Percentiles rank a stretch among this genome's conserved stretches.
Evolutionary conservation across 2,329 filamentous ascomycete species (phyloP).

Genomic region (Pyrenophora seminiperda): DNA sequence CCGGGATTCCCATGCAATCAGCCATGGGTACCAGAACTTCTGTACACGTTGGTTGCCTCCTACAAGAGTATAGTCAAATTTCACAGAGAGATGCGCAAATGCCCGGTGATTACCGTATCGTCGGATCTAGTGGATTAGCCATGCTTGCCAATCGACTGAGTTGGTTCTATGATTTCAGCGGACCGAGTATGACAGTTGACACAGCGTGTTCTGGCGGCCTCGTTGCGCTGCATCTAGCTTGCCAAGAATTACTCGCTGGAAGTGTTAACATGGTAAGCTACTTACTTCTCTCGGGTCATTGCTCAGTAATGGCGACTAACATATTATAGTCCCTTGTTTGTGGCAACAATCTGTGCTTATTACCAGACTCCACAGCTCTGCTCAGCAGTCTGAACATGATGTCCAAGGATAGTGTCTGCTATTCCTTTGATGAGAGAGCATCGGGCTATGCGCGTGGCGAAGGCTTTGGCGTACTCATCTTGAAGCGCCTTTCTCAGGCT

Average conservation of each 20-base stretch:
- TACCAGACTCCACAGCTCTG: slow-evolving; percentile 15
- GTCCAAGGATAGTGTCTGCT: slow-evolving; percentile 37
- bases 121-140: slow-evolving; percentile 12
- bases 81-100: slow-evolving; percentile 15
- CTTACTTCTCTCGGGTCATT: background rate
- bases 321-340: slow-evolving; percentile 14
- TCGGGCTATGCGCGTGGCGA: slow-evolving; percentile 69
- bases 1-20: slow-evolving; percentile 22
- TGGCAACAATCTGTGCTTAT: slow-evolving; percentile 21
- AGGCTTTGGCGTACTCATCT: slow-evolving; percentile 51
- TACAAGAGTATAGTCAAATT: slow-evolving; percentile 19
- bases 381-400: slow-evolving; percentile 25
- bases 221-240: slow-evolving; percentile 30
- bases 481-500: slow-evolving; percentile 28
- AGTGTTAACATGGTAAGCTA: slow-evolving; percentile 16
- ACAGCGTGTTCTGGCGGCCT: slow-evolving; percentile 37
- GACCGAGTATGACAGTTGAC: slow-evolving; percentile 32
- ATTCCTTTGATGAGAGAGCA: slow-evolving; percentile 56
- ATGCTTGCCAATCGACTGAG: slow-evolving; percentile 29
- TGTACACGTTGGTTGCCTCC: slow-evolving; percentile 24
- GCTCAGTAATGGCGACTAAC: background rate
- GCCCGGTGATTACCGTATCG: slow-evolving; percentile 14
- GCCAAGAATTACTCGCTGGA: slow-evolving; percentile 18
- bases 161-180: slow-evolving; percentile 34
- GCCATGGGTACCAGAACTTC: slow-evolving; percentile 24